These are phyloP conservation scores for Botrytis tulipae DNA, from an alignment of 2,329 filamentous ascomycete genomes.

Conservation along the genomic window DNA sequence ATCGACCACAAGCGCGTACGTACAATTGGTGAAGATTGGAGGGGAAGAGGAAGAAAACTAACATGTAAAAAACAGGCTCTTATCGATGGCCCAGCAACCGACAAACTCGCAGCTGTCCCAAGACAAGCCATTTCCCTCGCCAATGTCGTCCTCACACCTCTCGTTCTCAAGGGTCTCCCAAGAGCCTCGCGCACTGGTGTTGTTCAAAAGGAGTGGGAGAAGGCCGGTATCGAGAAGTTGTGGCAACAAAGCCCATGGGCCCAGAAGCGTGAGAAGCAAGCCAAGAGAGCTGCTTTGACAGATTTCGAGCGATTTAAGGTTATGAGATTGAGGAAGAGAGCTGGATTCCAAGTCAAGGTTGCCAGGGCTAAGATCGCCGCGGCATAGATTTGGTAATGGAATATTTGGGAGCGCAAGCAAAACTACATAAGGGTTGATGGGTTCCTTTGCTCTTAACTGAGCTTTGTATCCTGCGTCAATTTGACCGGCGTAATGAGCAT, in stretches of 20 bases:
- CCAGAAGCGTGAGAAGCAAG: slow-evolving; percentile 84
- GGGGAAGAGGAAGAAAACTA: slow-evolving; percentile 29
- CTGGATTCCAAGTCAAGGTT: slow-evolving; percentile 97
- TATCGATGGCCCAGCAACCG: slow-evolving; percentile 87
- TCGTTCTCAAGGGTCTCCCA: slow-evolving; percentile 83
- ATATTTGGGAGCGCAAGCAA: slow-evolving; percentile 46
- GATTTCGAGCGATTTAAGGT: slow-evolving; percentile 99
- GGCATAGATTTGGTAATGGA: slow-evolving; percentile 48
- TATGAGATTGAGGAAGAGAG: slow-evolving; percentile 98
- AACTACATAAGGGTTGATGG: slow-evolving; percentile 54
- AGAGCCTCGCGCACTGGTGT: slow-evolving; percentile 78
- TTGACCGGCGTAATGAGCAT: slow-evolving; percentile 64
- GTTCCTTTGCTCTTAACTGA: slow-evolving; percentile 57
- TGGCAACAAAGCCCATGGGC: slow-evolving; percentile 91
- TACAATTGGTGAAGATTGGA: slow-evolving; percentile 40
- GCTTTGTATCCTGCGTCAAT: slow-evolving; percentile 63
- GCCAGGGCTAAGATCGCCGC: slow-evolving; percentile 85
- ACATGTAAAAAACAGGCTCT: slow-evolving; percentile 67
- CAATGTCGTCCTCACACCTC: slow-evolving; percentile 82
- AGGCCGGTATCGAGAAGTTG: slow-evolving; percentile 86
- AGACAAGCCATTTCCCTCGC: slow-evolving; percentile 83
- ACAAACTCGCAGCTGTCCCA: slow-evolving; percentile 75
- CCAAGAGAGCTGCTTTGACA: slow-evolving; percentile 85
- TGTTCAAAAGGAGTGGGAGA: slow-evolving; percentile 88
- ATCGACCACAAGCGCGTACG: slow-evolving; percentile 99